Evolutionary conservation across 2,329 filamentous ascomycete genomes (phyloP).

Genomic region (Orbilia ellipsospora): DNA sequence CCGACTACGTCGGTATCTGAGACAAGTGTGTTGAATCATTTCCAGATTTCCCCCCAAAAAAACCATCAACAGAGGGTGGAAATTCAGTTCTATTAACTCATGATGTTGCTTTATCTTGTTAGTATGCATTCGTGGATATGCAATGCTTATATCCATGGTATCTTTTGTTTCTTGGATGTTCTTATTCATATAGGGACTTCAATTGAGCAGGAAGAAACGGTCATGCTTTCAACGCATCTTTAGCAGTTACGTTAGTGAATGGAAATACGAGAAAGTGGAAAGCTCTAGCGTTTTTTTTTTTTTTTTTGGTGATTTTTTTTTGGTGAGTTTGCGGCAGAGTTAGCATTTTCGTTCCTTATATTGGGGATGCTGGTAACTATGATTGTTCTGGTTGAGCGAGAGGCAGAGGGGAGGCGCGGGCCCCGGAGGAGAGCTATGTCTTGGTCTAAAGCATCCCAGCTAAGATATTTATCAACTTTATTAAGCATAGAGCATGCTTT

Average conservation of each 20-base stretch:
- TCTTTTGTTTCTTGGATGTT: conserved; percentile 37
- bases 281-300: too few species aligned
- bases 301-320: conserved; percentile 45
- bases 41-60: neutral
- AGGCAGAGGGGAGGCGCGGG: neutral
- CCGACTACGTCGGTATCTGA: conserved; percentile 17
- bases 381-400: conserved; percentile 23
- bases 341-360: conserved; percentile 10
- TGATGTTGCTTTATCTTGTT: conserved; percentile 6
- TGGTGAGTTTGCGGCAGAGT: conserved; percentile 32
- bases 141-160: conserved; percentile 40
- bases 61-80: neutral
- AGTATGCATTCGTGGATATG: conserved; percentile 31
- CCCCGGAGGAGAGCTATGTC: neutral
- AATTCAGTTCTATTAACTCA: neutral
- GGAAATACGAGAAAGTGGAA: conserved; percentile 7
- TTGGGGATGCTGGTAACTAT: conserved; percentile 31
- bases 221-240: conserved; percentile 13
- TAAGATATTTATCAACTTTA: neutral
- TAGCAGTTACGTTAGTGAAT: conserved; percentile 18
- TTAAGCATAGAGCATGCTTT: too few species aligned
- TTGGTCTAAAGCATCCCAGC: neutral
- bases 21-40: conserved; percentile 17
- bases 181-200: conserved; percentile 36
- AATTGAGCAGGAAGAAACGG: conserved; percentile 16